These are phyloP conservation scores for Phaffia rhodozyma DNA, from an alignment of 1,284 basidiomycete genomes.

Conservation along the genomic window DNA sequence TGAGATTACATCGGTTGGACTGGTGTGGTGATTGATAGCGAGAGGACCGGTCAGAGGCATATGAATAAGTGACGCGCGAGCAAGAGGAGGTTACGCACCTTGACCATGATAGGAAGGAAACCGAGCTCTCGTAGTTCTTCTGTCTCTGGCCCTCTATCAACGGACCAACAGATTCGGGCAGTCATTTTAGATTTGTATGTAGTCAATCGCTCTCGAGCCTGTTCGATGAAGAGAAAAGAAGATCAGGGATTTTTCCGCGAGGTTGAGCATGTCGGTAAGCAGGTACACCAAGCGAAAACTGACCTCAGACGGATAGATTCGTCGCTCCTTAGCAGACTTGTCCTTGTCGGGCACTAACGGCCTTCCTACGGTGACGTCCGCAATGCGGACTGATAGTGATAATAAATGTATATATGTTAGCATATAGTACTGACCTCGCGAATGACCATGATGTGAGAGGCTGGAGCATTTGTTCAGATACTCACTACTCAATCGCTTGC, in stretches of 20 bases:
- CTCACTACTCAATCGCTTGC: constrained; percentile 66
- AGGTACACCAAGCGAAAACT: constrained; percentile 20
- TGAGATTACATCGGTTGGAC: constrained; percentile 90
- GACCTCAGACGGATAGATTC: constrained; percentile 82
- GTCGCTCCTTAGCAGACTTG: constrained; percentile 58
- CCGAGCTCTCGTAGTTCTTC: constrained; percentile 80
- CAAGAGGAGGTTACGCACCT: constrained; percentile 45
- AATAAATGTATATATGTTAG: background rate
- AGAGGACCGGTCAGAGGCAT: background rate
- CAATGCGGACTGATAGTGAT: constrained; percentile 65
- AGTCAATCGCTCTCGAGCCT: constrained; percentile 83
- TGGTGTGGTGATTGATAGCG: constrained; percentile 28
- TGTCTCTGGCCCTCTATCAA: constrained; percentile 59
- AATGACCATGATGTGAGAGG: background rate
- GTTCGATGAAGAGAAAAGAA: constrained; percentile 10
- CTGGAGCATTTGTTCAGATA: background rate
- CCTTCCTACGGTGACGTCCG: constrained; percentile 67
- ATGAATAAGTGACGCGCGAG: constrained; percentile 10
- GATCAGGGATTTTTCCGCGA: constrained; percentile 21
- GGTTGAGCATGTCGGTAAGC: background rate
- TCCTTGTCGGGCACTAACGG: constrained; percentile 83
- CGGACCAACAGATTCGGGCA: constrained; percentile 77
- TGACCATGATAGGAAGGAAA: constrained; percentile 88
- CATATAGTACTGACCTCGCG: background rate
- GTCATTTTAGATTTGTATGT: constrained; percentile 88